Evolutionary conservation across 169 alveolate genomes (phyloP).

Genomic region (Plasmodium malariae): DNA sequence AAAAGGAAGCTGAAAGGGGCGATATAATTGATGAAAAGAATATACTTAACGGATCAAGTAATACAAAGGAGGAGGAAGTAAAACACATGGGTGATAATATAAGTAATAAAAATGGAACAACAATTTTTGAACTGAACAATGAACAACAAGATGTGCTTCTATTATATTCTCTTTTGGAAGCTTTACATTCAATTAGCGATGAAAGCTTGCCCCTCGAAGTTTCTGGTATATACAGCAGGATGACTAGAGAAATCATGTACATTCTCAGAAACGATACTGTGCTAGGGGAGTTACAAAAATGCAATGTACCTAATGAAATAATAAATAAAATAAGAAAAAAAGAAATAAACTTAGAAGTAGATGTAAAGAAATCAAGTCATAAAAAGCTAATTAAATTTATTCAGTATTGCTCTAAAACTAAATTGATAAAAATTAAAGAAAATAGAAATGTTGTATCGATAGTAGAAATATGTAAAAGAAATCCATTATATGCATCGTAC

Average conservation of each 20-base stretch:
- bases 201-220: slow-evolving; percentile 78
- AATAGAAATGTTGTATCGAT: slow-evolving; percentile 70
- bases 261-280: slow-evolving; percentile 51
- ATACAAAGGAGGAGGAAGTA: background rate
- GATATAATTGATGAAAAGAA: no score
- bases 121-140: slow-evolving; percentile 21
- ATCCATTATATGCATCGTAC: slow-evolving; percentile 59
- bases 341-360: slow-evolving; percentile 57
- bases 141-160: slow-evolving; percentile 74
- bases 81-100: background rate
- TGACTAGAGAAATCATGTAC: slow-evolving; percentile 72
- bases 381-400: slow-evolving; percentile 77
- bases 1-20: no score
- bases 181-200: slow-evolving; percentile 51
- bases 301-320: slow-evolving; percentile 4
- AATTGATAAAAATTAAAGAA: slow-evolving; percentile 75
- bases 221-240: slow-evolving; percentile 77
- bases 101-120: background rate
- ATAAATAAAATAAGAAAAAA: slow-evolving; percentile 29
- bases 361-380: slow-evolving; percentile 74
- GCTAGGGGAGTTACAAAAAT: slow-evolving; percentile 25
- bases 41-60: background rate
- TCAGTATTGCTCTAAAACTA: slow-evolving; percentile 77
- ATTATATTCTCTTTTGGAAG: slow-evolving; percentile 68
- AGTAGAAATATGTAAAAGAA: slow-evolving; percentile 66